Evolutionary conservation across 305 asterid genomes (phyloP).

Genomic region (Fraxinus nigra): DNA sequence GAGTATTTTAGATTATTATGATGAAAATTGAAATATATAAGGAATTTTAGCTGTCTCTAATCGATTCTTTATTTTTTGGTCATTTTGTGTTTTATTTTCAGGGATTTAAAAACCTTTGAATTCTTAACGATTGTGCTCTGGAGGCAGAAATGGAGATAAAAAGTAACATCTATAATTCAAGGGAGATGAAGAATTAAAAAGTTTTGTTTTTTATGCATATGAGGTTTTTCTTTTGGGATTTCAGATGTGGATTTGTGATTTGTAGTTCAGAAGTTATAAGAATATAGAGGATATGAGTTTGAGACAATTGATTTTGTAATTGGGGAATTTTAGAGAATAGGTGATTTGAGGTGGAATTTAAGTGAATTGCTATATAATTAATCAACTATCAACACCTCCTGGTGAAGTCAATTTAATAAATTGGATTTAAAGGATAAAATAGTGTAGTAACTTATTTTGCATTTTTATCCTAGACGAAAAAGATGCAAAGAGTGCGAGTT

Average conservation of each 20-base stretch:
- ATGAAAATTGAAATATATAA: constrained; percentile 12
- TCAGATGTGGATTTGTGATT: neutral
- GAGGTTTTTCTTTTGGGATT: constrained; percentile 8
- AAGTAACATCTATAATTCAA: constrained; percentile 19
- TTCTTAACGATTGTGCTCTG: constrained; percentile 25
- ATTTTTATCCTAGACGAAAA: neutral
- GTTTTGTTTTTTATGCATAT: constrained; percentile 15
- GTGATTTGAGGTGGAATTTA: neutral
- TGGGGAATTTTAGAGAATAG: neutral
- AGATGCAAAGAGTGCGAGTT: constrained; percentile 83
- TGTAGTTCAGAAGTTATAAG: neutral
- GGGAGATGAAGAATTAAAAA: constrained; percentile 5
- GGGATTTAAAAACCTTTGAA: constrained; percentile 25
- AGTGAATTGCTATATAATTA: neutral
- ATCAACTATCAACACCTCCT: neutral
- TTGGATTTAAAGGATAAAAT: constrained; percentile 16
- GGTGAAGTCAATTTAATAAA: constrained; percentile 8
- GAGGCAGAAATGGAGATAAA: constrained; percentile 4
- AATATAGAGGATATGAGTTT: constrained; percentile 9
- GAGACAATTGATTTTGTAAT: neutral
- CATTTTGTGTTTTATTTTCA: constrained; percentile 22
- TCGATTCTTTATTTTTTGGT: neutral
- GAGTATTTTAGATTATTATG: constrained; percentile 19
- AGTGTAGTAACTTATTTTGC: constrained; percentile 3
- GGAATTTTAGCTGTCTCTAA: constrained; percentile 18